A percentile compares a stretch with the other conserved stretches of the same genome.
Evolutionary conservation across 139 green algal genomes (phyloP).

Genomic region (Chlamydomonas schloesseri): DNA sequence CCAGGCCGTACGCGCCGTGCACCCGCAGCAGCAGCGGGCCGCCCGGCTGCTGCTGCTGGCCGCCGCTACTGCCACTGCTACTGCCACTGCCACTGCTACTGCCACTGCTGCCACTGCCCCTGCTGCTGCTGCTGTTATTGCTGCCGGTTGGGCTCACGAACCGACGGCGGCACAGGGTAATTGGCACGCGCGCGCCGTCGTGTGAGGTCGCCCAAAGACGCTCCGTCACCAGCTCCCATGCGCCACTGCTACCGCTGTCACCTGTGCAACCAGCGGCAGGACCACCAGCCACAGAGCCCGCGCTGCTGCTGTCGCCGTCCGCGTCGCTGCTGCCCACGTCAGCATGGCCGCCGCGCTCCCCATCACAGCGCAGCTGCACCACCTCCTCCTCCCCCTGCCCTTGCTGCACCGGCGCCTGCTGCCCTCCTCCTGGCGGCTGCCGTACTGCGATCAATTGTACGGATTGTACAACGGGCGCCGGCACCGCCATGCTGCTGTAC

Average conservation of each 20-base stretch:
- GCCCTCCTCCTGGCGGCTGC: neutral
- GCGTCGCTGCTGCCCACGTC: no score
- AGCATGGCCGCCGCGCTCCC: neutral
- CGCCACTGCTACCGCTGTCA: no score
- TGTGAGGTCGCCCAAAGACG: constrained; percentile 19
- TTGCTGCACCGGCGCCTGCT: neutral
- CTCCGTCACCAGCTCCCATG: neutral
- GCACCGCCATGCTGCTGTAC: constrained; percentile 17
- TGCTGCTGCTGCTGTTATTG: neutral
- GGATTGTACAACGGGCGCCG: neutral
- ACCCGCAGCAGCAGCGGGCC: constrained; percentile 22
- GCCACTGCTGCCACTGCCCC: no score
- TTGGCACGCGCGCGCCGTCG: constrained; percentile 19
- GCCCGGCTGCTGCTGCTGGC: neutral
- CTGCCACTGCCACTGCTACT: neutral
- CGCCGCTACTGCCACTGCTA: no score
- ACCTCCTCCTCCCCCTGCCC: neutral
- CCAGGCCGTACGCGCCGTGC: constrained; percentile 43
- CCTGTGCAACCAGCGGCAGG: no score
- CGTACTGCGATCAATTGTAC: neutral
- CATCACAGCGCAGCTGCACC: neutral
- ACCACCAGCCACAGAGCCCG: no score
- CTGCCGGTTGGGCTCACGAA: neutral
- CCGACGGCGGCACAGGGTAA: constrained; percentile 5
- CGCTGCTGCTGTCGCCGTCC: no score